Percentiles rank a stretch among this genome's conserved stretches.
Evolutionary conservation across 148 eudicot species (phyloP).

Genomic region (Vaccinium macrocarpon): DNA sequence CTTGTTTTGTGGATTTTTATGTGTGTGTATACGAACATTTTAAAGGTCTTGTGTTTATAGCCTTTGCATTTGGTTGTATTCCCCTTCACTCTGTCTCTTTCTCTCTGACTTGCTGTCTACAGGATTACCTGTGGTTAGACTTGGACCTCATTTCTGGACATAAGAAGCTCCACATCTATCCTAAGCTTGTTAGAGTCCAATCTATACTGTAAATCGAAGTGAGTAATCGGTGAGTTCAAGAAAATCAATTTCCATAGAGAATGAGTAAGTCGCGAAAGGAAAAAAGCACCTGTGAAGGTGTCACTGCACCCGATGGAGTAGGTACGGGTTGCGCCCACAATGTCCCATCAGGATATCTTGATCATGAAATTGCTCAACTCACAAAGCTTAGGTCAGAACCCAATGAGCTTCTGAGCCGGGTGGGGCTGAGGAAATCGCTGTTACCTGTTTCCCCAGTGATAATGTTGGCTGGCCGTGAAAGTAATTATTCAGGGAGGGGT

Average conservation of each 20-base stretch:
- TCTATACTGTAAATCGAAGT: conserved; percentile 4
- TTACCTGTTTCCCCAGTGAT: conserved; percentile 49
- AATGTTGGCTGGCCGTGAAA: conserved; percentile 81
- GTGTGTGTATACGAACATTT: neutral
- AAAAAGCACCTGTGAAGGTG: conserved; percentile 14
- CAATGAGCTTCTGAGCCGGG: conserved; percentile 37
- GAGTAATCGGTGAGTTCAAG: neutral
- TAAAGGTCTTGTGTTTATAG: neutral
- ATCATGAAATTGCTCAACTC: conserved; percentile 70
- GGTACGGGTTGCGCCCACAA: conserved; percentile 12
- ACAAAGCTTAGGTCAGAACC: conserved; percentile 77
- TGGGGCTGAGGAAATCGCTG: conserved; percentile 31
- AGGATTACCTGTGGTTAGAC: neutral
- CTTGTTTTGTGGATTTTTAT: neutral
- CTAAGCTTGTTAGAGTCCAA: neutral
- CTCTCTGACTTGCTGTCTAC: neutral
- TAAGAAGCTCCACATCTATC: neutral
- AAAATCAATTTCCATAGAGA: neutral
- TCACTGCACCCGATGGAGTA: conserved; percentile 22
- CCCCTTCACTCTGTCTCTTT: neutral
- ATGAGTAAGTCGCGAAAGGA: conserved; percentile 36
- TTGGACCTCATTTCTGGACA: conserved; percentile 2
- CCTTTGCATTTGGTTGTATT: neutral
- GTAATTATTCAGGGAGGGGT: conserved; percentile 67
- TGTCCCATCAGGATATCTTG: conserved; percentile 28